Conservation (phyloP, 805 yeast species). For the Teunomyces cretensis region DNA sequence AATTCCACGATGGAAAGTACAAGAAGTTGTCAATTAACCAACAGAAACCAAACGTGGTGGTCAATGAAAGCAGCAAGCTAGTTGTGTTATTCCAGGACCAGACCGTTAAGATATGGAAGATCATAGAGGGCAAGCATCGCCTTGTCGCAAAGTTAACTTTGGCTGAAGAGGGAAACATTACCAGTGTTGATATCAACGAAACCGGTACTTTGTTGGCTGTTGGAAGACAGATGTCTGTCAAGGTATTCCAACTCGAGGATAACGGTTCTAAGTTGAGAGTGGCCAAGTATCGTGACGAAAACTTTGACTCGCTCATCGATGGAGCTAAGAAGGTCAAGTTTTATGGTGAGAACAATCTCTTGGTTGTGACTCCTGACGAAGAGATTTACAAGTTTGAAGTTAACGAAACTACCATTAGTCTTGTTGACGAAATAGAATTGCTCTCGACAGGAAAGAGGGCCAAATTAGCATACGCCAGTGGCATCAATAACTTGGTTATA, state of each 20-base stretch:
- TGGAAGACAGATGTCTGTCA: slow-evolving; percentile 65
- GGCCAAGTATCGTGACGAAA: slow-evolving; percentile 49
- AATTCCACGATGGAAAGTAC: slow-evolving; percentile 71
- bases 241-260: slow-evolving; percentile 62
- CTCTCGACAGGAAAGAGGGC: slow-evolving; percentile 13
- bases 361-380: slow-evolving; percentile 60
- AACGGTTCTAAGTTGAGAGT: slow-evolving; percentile 43
- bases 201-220: slow-evolving; percentile 70
- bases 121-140: slow-evolving; percentile 48
- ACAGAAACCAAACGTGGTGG: slow-evolving; percentile 50
- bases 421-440: slow-evolving; percentile 45
- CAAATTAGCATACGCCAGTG: slow-evolving; percentile 47
- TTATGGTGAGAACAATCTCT: slow-evolving; percentile 42
- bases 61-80: slow-evolving; percentile 48
- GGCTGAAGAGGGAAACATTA: slow-evolving; percentile 77
- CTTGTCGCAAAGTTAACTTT: slow-evolving; percentile 65
- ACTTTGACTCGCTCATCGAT: slow-evolving; percentile 37
- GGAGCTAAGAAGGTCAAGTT: slow-evolving; percentile 62
- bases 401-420: slow-evolving; percentile 21
- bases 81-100: slow-evolving; percentile 82
- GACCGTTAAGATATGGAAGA: slow-evolving; percentile 75
- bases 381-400: slow-evolving; percentile 49
- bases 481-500: slow-evolving; percentile 53
- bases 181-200: slow-evolving; percentile 62
- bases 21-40: slow-evolving; percentile 68